phyloP scores from a whole-genome alignment of 148 eudicot species.

The Polygonum aviculare region DNA sequence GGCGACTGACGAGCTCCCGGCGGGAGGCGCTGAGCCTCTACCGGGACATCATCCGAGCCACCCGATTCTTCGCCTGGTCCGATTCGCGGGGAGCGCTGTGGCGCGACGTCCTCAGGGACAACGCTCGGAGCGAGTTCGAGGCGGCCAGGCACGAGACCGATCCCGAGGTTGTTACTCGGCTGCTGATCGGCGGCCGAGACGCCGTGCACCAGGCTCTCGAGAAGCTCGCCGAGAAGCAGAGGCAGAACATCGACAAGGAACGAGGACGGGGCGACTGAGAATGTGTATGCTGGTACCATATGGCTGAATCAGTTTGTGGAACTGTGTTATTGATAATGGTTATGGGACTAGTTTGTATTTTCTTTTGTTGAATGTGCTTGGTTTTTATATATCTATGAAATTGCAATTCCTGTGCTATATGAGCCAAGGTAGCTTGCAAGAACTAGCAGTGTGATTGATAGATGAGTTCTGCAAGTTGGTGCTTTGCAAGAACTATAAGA shows the following conservation, averaged over 20 bases:
- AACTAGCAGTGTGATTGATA: background rate
- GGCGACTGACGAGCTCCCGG: slow-evolving; percentile 68
- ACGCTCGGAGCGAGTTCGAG: slow-evolving; percentile 75
- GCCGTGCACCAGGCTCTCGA: slow-evolving; percentile 68
- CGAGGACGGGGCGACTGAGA: slow-evolving; percentile 11
- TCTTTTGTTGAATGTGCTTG: background rate
- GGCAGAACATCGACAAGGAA: slow-evolving; percentile 52
- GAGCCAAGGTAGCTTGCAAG: too few relatives aligned
- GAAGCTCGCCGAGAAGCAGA: slow-evolving; percentile 67
- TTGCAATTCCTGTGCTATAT: background rate
- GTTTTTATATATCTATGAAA: background rate
- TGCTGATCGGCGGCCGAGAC: slow-evolving; percentile 65
- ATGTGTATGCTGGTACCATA: too few relatives aligned
- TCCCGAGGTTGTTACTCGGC: slow-evolving; percentile 62
- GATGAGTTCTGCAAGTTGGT: background rate
- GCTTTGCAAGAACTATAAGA: background rate
- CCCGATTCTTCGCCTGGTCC: slow-evolving; percentile 77
- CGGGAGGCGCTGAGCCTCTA: slow-evolving; percentile 79
- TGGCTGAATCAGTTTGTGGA: background rate
- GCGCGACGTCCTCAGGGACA: slow-evolving; percentile 73
- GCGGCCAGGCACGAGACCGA: slow-evolving; percentile 71
- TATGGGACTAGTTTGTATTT: background rate
- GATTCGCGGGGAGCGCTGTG: slow-evolving; percentile 57
- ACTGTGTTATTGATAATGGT: background rate
- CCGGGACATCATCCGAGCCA: slow-evolving; percentile 71